Conservation (phyloP, 1,284 basidiomycete genomes). For the Sporisorium exsertum region DNA sequence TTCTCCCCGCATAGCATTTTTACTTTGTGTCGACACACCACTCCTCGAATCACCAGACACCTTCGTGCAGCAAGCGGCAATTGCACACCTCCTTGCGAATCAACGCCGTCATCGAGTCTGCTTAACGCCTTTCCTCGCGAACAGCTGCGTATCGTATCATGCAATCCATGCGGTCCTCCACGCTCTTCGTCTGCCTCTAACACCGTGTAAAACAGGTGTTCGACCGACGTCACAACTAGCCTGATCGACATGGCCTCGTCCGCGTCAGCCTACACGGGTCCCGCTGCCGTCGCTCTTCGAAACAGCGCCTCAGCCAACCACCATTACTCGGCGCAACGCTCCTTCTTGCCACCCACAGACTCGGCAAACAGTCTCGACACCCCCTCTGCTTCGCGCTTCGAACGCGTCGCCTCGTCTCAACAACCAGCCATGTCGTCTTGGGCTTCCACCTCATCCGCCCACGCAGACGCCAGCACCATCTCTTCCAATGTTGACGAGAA, state of each 20-base stretch:
- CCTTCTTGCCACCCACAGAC: slow-evolving; percentile 24
- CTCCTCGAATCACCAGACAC: neutral
- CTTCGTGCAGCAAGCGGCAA: too few relatives aligned
- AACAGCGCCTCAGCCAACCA: slow-evolving; percentile 5
- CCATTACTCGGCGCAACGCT: slow-evolving; percentile 14
- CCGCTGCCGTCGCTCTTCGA: neutral
- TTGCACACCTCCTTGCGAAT: slow-evolving; percentile 9
- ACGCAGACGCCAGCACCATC: slow-evolving; percentile 21
- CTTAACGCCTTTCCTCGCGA: neutral
- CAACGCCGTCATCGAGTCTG: slow-evolving; percentile 3
- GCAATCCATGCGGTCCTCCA: slow-evolving; percentile 5
- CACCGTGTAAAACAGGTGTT: neutral
- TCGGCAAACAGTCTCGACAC: slow-evolving; percentile 25
- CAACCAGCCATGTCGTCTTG: slow-evolving; percentile 22
- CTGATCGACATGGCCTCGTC: slow-evolving; percentile 22
- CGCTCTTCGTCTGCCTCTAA: slow-evolving; percentile 6
- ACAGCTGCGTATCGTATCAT: slow-evolving; percentile 17
- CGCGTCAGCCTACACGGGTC: slow-evolving; percentile 6
- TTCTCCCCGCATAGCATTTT: neutral
- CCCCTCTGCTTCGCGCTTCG: slow-evolving; percentile 27
- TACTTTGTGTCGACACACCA: too few relatives aligned
- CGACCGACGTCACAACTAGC: neutral
- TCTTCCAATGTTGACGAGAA: slow-evolving; percentile 18
- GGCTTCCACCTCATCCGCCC: slow-evolving; percentile 25
- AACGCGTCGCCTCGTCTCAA: slow-evolving; percentile 26